Percentiles rank a stretch among this genome's conserved stretches.
phyloP scores from a whole-genome alignment of 2,329 filamentous ascomycete genomes.

The Epichloe gansuensis region DNA sequence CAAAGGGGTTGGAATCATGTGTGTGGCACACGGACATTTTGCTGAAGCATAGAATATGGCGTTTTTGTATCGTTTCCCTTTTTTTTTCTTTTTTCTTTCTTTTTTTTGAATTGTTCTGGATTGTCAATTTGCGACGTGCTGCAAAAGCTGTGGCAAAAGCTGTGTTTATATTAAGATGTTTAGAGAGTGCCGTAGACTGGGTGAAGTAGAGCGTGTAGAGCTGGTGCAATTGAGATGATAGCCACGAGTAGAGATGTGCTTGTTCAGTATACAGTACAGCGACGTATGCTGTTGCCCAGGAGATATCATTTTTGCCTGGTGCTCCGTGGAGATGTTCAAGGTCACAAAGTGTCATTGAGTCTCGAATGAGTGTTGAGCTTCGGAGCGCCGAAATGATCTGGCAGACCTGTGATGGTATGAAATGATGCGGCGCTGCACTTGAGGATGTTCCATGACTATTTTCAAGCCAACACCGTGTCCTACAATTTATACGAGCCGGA shows the following conservation, averaged over 20 bases:
- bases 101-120: not conserved
- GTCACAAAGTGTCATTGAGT: too few relatives aligned
- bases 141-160: not conserved
- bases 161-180: not conserved
- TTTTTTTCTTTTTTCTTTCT: not conserved
- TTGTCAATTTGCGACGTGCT: not conserved
- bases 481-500: too few relatives aligned
- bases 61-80: not conserved
- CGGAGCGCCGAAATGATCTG: too few relatives aligned
- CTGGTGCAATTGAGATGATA: not conserved
- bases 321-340: too few relatives aligned
- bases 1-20: not conserved
- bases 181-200: not conserved
- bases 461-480: too few relatives aligned
- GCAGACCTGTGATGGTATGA: too few relatives aligned
- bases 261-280: not conserved
- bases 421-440: too few relatives aligned
- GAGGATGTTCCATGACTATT: too few relatives aligned
- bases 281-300: too few relatives aligned
- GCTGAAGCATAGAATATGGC: slow-evolving; percentile 2
- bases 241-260: not conserved
- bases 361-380: too few relatives aligned
- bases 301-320: too few relatives aligned
- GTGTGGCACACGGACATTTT: not conserved
- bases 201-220: not conserved